Evolutionary conservation across 129 eudicot species (phyloP).

Genomic region (Smallanthus sonchifolius): DNA sequence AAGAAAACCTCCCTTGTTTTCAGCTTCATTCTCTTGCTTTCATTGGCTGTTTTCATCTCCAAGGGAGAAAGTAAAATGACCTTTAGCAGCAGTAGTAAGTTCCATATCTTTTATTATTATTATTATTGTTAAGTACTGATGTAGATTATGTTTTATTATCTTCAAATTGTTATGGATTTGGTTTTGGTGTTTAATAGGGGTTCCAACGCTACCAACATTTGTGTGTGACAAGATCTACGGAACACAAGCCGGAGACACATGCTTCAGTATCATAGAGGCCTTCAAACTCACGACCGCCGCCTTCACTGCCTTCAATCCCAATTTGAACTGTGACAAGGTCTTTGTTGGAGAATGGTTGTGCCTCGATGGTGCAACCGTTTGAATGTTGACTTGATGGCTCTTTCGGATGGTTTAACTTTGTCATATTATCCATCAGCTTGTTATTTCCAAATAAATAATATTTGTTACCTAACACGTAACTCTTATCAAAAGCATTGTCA

Average conservation of each 20-base stretch:
- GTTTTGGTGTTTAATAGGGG: constrained; percentile 8
- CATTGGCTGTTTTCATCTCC: constrained; percentile 20
- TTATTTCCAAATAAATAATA: not conserved
- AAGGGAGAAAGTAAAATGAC: constrained; percentile 25
- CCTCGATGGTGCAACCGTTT: constrained; percentile 5
- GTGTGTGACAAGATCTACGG: constrained; percentile 31
- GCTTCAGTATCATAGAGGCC: constrained; percentile 23
- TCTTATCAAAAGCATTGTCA: not conserved
- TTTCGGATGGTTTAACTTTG: not conserved
- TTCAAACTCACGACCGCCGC: constrained; percentile 21
- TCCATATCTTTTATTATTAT: not conserved
- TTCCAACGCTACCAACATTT: not conserved
- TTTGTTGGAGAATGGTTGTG: constrained; percentile 48
- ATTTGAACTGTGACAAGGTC: constrained; percentile 31
- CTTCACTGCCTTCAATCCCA: constrained; percentile 34
- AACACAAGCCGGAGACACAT: constrained; percentile 35
- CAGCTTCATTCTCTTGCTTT: constrained; percentile 15
- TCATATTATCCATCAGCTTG: not conserved
- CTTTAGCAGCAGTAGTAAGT: constrained; percentile 3
- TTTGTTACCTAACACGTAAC: not conserved
- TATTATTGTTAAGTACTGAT: not conserved
- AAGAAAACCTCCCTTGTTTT: constrained; percentile 1
- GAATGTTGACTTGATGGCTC: not conserved
- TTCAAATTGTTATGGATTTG: not conserved
- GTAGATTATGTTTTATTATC: not conserved